Conservation (phyloP, 345 rosid genomes). For the Hibiscus syriacus region DNA sequence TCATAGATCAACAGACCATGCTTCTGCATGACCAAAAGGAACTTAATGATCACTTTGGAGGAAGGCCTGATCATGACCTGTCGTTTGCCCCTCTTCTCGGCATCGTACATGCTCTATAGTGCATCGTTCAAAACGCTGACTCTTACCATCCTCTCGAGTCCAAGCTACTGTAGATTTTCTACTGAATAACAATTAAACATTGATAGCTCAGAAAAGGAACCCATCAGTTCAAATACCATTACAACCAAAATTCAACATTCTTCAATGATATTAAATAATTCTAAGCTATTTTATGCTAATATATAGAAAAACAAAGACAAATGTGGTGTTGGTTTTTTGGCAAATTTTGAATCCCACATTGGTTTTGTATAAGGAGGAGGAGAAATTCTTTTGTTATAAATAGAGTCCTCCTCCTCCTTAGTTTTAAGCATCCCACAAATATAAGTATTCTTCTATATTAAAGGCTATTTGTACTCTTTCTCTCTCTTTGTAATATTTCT, state of each 20-base stretch:
- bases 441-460: too few species aligned
- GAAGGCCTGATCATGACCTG: constrained; percentile 89
- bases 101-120: constrained; percentile 74
- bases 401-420: too few species aligned
- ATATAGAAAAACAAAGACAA: not conserved
- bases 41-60: constrained; percentile 74
- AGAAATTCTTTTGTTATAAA: too few species aligned
- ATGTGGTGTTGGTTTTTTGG: too few species aligned
- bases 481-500: too few species aligned
- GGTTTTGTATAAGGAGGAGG: too few species aligned
- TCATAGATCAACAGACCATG: constrained; percentile 73
- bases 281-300: not conserved
- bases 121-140: constrained; percentile 81
- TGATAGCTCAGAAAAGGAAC: not conserved
- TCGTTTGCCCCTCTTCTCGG: constrained; percentile 74
- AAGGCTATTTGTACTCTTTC: too few species aligned
- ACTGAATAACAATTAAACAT: not conserved
- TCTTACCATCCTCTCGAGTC: constrained; percentile 47
- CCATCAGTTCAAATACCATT: not conserved
- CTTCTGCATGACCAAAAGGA: constrained; percentile 77
- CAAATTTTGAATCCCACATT: too few species aligned
- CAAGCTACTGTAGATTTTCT: constrained; percentile 12
- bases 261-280: not conserved
- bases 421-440: too few species aligned
- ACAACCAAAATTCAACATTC: not conserved